These are phyloP conservation scores for Sporisorium sorghi DNA, from an alignment of 1,284 basidiomycete genomes.

Conservation along the genomic window DNA sequence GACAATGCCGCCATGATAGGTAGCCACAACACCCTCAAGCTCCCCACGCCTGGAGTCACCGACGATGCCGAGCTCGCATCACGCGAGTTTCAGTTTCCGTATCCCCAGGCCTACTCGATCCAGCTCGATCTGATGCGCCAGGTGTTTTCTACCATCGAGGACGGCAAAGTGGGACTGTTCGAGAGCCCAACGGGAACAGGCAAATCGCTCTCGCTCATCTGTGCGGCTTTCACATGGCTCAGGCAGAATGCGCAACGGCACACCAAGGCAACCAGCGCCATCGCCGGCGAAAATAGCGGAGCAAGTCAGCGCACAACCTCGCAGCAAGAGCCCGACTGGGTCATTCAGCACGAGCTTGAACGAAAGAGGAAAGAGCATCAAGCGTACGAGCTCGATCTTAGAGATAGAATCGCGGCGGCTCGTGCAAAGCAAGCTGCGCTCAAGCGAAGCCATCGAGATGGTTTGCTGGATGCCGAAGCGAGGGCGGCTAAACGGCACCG, in stretches of 20 bases:
- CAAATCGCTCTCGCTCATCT: slow-evolving; percentile 71
- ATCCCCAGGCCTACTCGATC: slow-evolving; percentile 79
- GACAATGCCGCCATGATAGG: slow-evolving; percentile 6
- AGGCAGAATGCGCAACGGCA: slow-evolving; percentile 56
- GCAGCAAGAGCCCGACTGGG: slow-evolving; percentile 70
- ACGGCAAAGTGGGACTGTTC: slow-evolving; percentile 78
- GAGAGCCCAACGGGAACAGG: slow-evolving; percentile 72
- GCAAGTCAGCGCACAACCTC: background rate
- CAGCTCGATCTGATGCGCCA: slow-evolving; percentile 90
- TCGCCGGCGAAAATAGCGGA: slow-evolving; percentile 16
- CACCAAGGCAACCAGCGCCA: slow-evolving; percentile 24
- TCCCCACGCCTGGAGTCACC: slow-evolving; percentile 21
- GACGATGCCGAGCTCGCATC: slow-evolving; percentile 23
- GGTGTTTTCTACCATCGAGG: slow-evolving; percentile 83
- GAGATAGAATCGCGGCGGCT: slow-evolving; percentile 59
- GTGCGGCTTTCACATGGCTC: slow-evolving; percentile 70
- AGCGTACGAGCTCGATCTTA: slow-evolving; percentile 66
- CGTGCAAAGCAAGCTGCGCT: slow-evolving; percentile 48
- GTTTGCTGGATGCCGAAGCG: slow-evolving; percentile 12
- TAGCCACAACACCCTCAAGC: slow-evolving; percentile 11
- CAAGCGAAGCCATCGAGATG: slow-evolving; percentile 23
- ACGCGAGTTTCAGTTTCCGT: slow-evolving; percentile 60
- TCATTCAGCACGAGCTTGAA: slow-evolving; percentile 69
- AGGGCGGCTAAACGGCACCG: slow-evolving; percentile 28
- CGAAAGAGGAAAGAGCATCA: slow-evolving; percentile 58